phyloP scores from a whole-genome alignment of 768 basidiomycete genomes.

The Auricularia heimuer region DNA sequence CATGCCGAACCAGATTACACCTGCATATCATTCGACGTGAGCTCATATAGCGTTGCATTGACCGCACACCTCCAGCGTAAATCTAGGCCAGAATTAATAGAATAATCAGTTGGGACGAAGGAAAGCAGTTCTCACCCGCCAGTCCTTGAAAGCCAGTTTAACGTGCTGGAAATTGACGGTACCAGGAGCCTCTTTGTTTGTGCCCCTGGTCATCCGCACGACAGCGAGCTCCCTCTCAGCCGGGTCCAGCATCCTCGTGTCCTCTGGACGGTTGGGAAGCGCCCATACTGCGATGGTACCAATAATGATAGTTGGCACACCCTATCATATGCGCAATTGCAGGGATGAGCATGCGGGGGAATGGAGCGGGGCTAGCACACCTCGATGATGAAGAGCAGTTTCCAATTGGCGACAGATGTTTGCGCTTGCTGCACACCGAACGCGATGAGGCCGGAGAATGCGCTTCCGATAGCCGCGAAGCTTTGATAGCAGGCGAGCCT shows the following conservation, averaged over 20 bases:
- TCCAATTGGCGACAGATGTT: neutral
- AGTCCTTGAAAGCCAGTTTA: constrained; percentile 53
- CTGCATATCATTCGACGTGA: neutral
- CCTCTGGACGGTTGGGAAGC: constrained; percentile 66
- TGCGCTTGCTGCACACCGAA: constrained; percentile 64
- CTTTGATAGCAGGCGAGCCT: constrained; percentile 77
- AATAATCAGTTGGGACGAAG: neutral
- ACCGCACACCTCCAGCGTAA: neutral
- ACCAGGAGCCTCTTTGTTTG: constrained; percentile 4
- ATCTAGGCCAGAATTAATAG: too few relatives aligned
- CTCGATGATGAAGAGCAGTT: too few relatives aligned
- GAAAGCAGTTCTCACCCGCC: constrained; percentile 39
- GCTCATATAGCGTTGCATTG: too few relatives aligned
- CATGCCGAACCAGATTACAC: constrained; percentile 65
- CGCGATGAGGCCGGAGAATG: constrained; percentile 77
- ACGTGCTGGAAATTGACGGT: constrained; percentile 41
- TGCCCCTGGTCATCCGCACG: neutral
- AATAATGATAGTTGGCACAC: constrained; percentile 55
- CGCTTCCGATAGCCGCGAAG: constrained; percentile 75
- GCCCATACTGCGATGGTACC: constrained; percentile 45
- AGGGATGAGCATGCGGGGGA: too few relatives aligned
- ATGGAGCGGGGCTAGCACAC: too few relatives aligned
- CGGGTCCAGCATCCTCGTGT: constrained; percentile 44
- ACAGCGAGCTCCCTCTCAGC: constrained; percentile 24
- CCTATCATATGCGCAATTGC: constrained; percentile 28